Evolutionary conservation across 2,329 filamentous ascomycete species (phyloP).

Genomic region (Calonectria crousiana): DNA sequence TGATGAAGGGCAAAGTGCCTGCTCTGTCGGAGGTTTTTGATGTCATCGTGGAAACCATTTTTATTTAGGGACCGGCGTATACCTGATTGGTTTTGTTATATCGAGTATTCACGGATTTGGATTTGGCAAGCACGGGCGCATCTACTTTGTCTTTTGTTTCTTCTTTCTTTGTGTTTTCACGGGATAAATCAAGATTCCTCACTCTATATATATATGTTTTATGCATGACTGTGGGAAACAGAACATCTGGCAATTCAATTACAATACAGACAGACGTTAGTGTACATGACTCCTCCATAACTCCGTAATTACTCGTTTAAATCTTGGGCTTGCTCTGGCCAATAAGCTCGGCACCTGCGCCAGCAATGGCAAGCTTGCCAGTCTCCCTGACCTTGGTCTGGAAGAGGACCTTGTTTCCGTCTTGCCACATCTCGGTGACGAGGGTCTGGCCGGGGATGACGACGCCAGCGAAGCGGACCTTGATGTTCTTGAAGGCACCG

Average conservation of each 20-base stretch:
- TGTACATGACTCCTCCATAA: constrained; percentile 36
- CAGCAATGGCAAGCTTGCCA: constrained; percentile 87
- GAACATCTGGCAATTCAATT: constrained; percentile 34
- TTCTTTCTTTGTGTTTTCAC: neutral
- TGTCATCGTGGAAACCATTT: constrained; percentile 57
- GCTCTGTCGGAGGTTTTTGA: constrained; percentile 60
- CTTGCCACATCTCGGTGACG: constrained; percentile 94
- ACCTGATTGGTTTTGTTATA: constrained; percentile 4
- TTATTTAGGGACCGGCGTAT: constrained; percentile 48
- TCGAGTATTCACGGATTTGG: constrained; percentile 27
- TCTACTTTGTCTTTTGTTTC: neutral
- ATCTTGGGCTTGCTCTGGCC: constrained; percentile 47
- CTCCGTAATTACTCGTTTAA: constrained; percentile 33
- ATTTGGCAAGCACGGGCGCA: neutral
- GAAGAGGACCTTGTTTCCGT: constrained; percentile 83
- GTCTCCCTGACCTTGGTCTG: constrained; percentile 93
- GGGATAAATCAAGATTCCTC: constrained; percentile 15
- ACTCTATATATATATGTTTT: neutral
- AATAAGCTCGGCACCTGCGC: constrained; percentile 82
- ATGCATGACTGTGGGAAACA: constrained; percentile 28
- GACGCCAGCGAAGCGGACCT: constrained; percentile 89
- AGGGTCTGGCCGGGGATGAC: constrained; percentile 92
- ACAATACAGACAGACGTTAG: constrained; percentile 45
- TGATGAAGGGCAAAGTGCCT: constrained; percentile 52
- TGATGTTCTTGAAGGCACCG: constrained; percentile 89